Base-by-base conservation (phyloP, 2,329 filamentous ascomycete species). In the Sclerotinia trifoliorum region DNA sequence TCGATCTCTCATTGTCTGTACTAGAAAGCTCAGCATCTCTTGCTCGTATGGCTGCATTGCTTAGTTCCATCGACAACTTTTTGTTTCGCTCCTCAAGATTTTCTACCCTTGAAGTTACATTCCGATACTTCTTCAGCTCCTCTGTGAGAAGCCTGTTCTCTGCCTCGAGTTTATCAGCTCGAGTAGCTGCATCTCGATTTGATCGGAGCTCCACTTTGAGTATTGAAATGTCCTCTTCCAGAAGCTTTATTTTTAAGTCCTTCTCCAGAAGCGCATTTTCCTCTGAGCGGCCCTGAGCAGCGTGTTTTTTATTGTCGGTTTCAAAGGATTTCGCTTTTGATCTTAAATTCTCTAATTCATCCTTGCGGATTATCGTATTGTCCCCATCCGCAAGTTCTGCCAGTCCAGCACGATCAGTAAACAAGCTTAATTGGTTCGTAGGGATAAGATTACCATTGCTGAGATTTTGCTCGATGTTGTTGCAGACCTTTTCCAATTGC, bases 51-150 rank as follows among this genome's bases (percentile, higher is more conserved):
- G 70, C 24, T 4, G 68, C 62, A 39, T 71, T 64, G 32, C 73
- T 51, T 2, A 74, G 60, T 54, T 71, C 71, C 35, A 42, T 56
- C 4, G 67, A 65, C 17, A 75, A 66, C 13, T 69, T 69, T 49
- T 73, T 70, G 61, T 75, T 75, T 63, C 76, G 73, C 65, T 69
- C 69, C 70, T 76, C 71, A 32, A 75, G 44, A 15, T 61, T 66
- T 19, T 70, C 70, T 7, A 72, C 65, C 26, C 64, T 65, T n/a
- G 46, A 52, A 51, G 55, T 63, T 51, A 69, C 64, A 46, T 48
- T 67, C 56, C 67, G 69, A 19, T 58, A 65, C 61, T 65, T 68
- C 54, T 71, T 68, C 32, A 74, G 49, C 52, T 75, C 73, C 39
- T 74, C 67, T 8, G 49, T 55, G 35, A 75, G 65, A 2, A 68